These are phyloP conservation scores for Huntiella moniliformis DNA, from an alignment of 2,329 filamentous ascomycete species.

Conservation along the genomic window DNA sequence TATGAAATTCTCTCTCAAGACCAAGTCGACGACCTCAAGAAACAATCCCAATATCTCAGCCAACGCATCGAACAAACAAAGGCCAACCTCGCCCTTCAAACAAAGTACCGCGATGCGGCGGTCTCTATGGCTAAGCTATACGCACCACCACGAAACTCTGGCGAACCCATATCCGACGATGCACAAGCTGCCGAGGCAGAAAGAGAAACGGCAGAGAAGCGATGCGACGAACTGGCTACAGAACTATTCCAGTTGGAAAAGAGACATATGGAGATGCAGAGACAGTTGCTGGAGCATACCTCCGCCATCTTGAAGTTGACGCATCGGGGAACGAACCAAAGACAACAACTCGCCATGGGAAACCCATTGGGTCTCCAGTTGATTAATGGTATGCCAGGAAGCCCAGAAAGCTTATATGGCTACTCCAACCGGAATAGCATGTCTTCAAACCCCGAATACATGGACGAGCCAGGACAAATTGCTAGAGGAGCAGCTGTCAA, in stretches of 20 bases:
- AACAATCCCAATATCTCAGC: constrained; percentile 53
- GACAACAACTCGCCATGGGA: constrained; percentile 16
- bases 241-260: constrained; percentile 69
- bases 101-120: constrained; percentile 86
- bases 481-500: constrained; percentile 20
- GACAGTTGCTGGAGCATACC: constrained; percentile 68
- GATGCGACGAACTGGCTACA: constrained; percentile 67
- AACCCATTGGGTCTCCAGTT: constrained; percentile 18
- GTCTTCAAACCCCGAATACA: constrained; percentile 41
- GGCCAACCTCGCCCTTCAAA: constrained; percentile 72
- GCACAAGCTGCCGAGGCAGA: constrained; percentile 52
- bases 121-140: constrained; percentile 71
- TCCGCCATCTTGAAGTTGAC: constrained; percentile 83
- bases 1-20: constrained; percentile 79
- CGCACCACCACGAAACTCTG: constrained; percentile 7
- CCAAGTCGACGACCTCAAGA: constrained; percentile 82
- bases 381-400: constrained; percentile 46
- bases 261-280: constrained; percentile 54
- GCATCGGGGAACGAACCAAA: constrained; percentile 44
- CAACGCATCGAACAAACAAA: constrained; percentile 66
- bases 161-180: constrained; percentile 33
- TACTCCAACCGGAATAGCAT: constrained; percentile 42
- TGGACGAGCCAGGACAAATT: constrained; percentile 41
- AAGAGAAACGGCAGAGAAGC: constrained; percentile 52
- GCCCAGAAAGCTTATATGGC: constrained; percentile 58